Conservation (phyloP, 2,329 filamentous ascomycete species). For the Hypoxylon sp. region DNA sequence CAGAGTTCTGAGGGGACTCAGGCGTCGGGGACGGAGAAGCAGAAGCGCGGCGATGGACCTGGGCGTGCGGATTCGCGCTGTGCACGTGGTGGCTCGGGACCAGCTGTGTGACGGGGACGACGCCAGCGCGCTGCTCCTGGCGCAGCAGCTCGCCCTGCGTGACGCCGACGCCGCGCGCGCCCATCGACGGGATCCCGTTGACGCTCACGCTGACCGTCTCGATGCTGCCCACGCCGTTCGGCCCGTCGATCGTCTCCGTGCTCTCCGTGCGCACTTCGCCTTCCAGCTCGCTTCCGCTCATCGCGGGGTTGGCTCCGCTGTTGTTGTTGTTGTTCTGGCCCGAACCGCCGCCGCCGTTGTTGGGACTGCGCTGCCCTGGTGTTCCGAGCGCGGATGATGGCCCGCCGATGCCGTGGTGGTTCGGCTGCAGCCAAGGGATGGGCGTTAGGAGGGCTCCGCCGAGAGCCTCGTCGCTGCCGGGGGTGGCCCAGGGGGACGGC, state of each 20-base stretch:
- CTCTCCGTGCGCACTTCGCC: slow-evolving; percentile 78
- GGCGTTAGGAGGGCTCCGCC: slow-evolving; percentile 93
- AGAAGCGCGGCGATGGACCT: slow-evolving; percentile 39
- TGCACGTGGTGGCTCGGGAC: slow-evolving; percentile 59
- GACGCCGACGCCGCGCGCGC: slow-evolving; percentile 68
- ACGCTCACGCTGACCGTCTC: slow-evolving; percentile 85
- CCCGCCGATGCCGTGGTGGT: slow-evolving; percentile 47
- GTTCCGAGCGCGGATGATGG: slow-evolving; percentile 42
- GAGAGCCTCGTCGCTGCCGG: slow-evolving; percentile 89
- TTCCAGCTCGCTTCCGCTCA: slow-evolving; percentile 64
- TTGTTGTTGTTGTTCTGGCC: slow-evolving; percentile 54
- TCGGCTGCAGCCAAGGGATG: slow-evolving; percentile 83
- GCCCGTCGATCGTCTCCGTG: slow-evolving; percentile 85
- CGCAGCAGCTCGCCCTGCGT: slow-evolving; percentile 88
- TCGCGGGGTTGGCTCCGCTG: slow-evolving; percentile 34
- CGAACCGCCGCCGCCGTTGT: slow-evolving; percentile 6
- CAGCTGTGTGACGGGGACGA: slow-evolving; percentile 78
- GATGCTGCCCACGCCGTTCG: slow-evolving; percentile 82
- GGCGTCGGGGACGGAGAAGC: slow-evolving; percentile 29
- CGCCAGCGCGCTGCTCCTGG: slow-evolving; percentile 87
- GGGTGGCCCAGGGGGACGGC: slow-evolving; percentile 57
- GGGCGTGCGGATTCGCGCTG: slow-evolving; percentile 44
- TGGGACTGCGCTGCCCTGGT: slow-evolving; percentile 25
- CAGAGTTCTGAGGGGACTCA: slow-evolving; percentile 11
- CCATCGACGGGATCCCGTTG: slow-evolving; percentile 75